A percentile compares a stretch with the other conserved stretches of the same genome.
Conservation (phyloP, 2,329 filamentous ascomycete genomes). For the Tetracladium maxilliforme region DNA sequence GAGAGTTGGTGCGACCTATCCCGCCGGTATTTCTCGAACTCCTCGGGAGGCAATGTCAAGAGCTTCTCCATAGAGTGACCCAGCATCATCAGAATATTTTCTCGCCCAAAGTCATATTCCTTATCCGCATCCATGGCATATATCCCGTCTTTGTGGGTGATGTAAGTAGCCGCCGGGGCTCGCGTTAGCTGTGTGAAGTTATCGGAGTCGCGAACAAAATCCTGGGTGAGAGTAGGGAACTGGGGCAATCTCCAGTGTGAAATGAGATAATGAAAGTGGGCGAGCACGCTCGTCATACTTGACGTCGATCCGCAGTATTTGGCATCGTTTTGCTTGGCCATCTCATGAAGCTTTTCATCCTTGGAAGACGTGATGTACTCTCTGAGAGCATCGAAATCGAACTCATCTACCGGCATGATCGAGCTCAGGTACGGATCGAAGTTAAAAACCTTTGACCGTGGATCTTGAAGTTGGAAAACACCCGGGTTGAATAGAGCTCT, state of each 20-base stretch:
- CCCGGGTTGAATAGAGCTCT: constrained; percentile 85
- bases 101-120: constrained; percentile 67
- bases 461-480: constrained; percentile 83
- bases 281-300: constrained; percentile 78
- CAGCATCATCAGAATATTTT: constrained; percentile 79
- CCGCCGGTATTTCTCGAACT: constrained; percentile 75
- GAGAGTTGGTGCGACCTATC: constrained; percentile 52
- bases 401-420: constrained; percentile 88
- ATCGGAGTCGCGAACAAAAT: constrained; percentile 43
- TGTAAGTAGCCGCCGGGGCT: constrained; percentile 65
- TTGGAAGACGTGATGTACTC: constrained; percentile 85
- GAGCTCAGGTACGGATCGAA: constrained; percentile 89
- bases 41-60: constrained; percentile 65
- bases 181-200: constrained; percentile 61
- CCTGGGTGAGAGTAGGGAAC: constrained; percentile 47
- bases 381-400: constrained; percentile 78
- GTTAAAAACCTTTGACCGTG: constrained; percentile 78
- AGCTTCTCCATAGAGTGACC: constrained; percentile 96
- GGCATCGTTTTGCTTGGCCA: constrained; percentile 51
- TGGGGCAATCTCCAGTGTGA: constrained; percentile 71
- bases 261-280: constrained; percentile 86
- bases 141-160: constrained; percentile 60
- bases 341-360: constrained; percentile 54
- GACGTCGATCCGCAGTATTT: constrained; percentile 93
- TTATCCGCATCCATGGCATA: constrained; percentile 98